Percentiles rank a stretch among this genome's conserved stretches.
Conservation (phyloP, 495 filamentous ascomycete genomes). For the Hypoxylon subgilvum region DNA sequence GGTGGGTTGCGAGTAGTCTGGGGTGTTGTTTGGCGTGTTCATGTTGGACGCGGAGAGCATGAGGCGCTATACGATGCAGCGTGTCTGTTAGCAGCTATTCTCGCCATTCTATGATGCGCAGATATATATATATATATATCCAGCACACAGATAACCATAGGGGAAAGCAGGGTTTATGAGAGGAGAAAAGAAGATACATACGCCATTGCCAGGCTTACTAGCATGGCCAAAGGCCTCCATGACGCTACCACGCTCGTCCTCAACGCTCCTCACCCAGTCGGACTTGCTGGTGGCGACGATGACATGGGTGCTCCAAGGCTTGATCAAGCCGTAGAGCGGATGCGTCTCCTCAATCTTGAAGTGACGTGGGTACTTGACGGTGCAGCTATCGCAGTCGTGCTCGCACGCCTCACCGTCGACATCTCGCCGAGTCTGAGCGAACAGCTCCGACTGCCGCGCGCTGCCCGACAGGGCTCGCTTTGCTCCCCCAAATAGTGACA, state of each 20-base stretch:
- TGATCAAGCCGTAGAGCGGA: constrained; percentile 83
- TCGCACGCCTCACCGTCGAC: constrained; percentile 90
- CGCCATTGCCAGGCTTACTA: constrained; percentile 72
- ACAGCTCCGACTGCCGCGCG: constrained; percentile 65
- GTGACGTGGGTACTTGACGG: constrained; percentile 70
- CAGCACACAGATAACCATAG: too few relatives aligned
- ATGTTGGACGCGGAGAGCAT: constrained; percentile 97
- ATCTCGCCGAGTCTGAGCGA: constrained; percentile 68
- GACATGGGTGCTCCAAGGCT: constrained; percentile 87
- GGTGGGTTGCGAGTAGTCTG: constrained; percentile 69
- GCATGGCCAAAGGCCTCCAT: constrained; percentile 85
- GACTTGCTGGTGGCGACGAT: constrained; percentile 93
- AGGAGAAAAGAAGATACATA: constrained; percentile 49
- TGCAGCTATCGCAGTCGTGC: constrained; percentile 87
- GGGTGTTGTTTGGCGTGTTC: constrained; percentile 67
- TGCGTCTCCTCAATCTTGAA: constrained; percentile 79
- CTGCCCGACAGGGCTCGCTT: constrained; percentile 63
- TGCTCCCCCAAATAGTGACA: constrained; percentile 52
- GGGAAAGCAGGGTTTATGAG: not conserved
- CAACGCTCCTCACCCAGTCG: constrained; percentile 91
- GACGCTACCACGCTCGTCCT: constrained; percentile 88
- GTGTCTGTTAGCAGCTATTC: constrained; percentile 6
- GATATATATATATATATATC: too few relatives aligned
- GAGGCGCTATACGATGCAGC: constrained; percentile 63
- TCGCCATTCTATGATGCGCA: not conserved